Evolutionary conservation across 192 early-diverging fungal species (phyloP), one percentile per base, ranked within the genome.

Genomic region (Coemansia sp.): DNA sequence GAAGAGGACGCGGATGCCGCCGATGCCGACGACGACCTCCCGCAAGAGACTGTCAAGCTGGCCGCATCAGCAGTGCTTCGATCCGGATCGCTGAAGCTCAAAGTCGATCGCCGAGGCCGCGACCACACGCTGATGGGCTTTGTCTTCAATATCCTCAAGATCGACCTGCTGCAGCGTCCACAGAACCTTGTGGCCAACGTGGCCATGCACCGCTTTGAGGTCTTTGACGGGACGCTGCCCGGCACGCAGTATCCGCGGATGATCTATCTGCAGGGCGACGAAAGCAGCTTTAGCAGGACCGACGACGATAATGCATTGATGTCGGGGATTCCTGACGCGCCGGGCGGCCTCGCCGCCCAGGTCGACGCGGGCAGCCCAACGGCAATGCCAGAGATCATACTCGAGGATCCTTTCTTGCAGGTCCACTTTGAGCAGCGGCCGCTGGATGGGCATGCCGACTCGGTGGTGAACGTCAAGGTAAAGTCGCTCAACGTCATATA

Each of bases 401-500:
- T 56, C 29, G 45, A 60, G 48, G 69, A 72, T 33, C 69, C 60
- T 41, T 81, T 56, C 51, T 56, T 67, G 44, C 67, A 54, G 54
- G 59, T 54, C 22, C 76, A 63, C 8, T 87, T 91, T 68, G 93
- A 96, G 50, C 78, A 89, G 41, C 86, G 89, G 21, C 96, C 96
- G 3, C 57, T 94, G n/a, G 92, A 97, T 60, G 77, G 67, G 16
- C 83, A 89, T 29, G 93, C 91, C 0, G 92, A 95, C 56, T 85
- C 90, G 43, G 87, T 84, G 1, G 44, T 98, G 7, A 76, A 80
- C 9, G 69, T 99, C 35, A 80, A 82, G 32, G 92, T 95, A 80
- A 80, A 88, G 25, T 88, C 92, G 44, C 75, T 99, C 22, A 85
- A 94, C 56, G 86, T 96, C 43, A 72, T 95, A 9, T 88, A 93